These are phyloP conservation scores for Cercophora newfieldiana DNA, from an alignment of 495 filamentous ascomycete genomes.

Conservation along the genomic window DNA sequence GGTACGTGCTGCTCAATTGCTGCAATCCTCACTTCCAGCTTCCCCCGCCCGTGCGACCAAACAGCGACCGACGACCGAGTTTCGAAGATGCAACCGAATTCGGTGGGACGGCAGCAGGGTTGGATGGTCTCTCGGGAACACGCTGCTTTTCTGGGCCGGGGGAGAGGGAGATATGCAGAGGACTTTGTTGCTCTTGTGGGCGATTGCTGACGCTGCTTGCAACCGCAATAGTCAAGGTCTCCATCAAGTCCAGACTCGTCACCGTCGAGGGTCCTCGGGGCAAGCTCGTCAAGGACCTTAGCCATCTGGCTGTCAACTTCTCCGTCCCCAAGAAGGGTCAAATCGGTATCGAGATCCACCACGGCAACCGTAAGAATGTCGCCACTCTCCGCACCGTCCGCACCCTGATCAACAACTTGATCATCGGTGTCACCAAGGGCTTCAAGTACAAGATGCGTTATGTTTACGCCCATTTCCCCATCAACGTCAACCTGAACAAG, in stretches of 20 bases:
- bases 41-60: constrained; percentile 5
- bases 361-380: constrained; percentile 94
- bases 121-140: background rate
- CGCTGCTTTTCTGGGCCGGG: background rate
- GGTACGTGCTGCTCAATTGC: constrained; percentile 64
- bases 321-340: constrained; percentile 73
- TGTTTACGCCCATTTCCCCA: constrained; percentile 99
- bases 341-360: constrained; percentile 96
- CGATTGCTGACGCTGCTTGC: constrained; percentile 42
- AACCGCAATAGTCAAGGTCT: constrained; percentile 75
- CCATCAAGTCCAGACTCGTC: constrained; percentile 92
- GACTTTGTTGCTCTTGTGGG: background rate
- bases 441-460: constrained; percentile 99
- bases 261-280: constrained; percentile 95
- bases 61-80: constrained; percentile 10
- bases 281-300: constrained; percentile 92
- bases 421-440: constrained; percentile 95
- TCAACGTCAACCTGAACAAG: constrained; percentile 99
- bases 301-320: constrained; percentile 95
- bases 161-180: background rate
- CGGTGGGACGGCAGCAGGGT: background rate
- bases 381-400: constrained; percentile 97
- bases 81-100: constrained; percentile 15
- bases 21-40: constrained; percentile 12
- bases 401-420: constrained; percentile 95